A percentile compares a stretch with the other conserved stretches of the same genome.
Evolutionary conservation across 2,329 filamentous ascomycete genomes (phyloP).

Genomic region (Ophiocordyceps camponoti-saundersi): DNA sequence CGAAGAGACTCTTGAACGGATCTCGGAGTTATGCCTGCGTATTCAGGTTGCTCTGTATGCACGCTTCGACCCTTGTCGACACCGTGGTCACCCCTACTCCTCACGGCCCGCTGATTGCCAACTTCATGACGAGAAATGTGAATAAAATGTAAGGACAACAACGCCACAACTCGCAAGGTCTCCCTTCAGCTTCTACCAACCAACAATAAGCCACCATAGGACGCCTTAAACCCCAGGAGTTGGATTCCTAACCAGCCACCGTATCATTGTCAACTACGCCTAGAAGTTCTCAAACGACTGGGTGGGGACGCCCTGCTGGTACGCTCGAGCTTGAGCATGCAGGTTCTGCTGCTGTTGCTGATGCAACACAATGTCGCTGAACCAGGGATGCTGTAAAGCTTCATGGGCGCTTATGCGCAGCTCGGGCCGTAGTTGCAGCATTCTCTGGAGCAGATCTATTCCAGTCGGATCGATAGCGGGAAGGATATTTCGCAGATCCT

Average conservation of each 20-base stretch:
- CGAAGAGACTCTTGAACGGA: background rate
- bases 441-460: constrained; percentile 71
- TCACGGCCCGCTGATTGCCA: background rate
- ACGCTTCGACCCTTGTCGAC: background rate
- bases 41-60: background rate
- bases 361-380: constrained; percentile 52
- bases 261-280: constrained; percentile 1
- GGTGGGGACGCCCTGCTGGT: constrained; percentile 20
- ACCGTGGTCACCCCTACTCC: background rate
- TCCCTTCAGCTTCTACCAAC: background rate
- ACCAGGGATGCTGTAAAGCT: constrained; percentile 84
- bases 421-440: constrained; percentile 88
- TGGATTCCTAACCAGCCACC: background rate
- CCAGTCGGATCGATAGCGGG: constrained; percentile 80
- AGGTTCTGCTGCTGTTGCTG: constrained; percentile 29
- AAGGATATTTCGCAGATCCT: constrained; percentile 72
- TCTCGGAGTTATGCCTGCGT: background rate
- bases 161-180: background rate
- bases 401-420: constrained; percentile 77
- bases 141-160: background rate
- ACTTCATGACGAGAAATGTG: background rate
- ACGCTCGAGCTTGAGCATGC: constrained; percentile 23
- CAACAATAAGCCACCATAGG: background rate
- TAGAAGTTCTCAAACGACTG: constrained; percentile 21
- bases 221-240: background rate